Conservation (phyloP, 129 eudicot genomes). For the Oenanthe sinensis region DNA sequence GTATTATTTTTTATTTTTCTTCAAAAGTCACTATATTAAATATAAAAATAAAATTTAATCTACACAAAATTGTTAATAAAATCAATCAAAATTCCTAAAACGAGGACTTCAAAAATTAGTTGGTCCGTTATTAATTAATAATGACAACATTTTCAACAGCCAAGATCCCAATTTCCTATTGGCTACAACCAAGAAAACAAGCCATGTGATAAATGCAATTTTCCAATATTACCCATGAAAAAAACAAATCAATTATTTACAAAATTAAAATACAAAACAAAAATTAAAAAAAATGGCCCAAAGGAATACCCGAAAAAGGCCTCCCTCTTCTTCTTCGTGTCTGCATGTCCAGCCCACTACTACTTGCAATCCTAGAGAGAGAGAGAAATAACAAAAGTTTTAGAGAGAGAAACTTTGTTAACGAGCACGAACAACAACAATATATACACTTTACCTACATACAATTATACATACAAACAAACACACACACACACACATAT, state of each 20-base stretch:
- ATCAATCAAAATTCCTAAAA: too few relatives aligned
- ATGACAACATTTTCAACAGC: too few relatives aligned
- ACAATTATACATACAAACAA: neutral
- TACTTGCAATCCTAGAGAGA: constrained; percentile 38
- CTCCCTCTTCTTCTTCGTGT: constrained; percentile 22
- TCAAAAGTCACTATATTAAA: too few relatives aligned
- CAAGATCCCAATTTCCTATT: too few relatives aligned
- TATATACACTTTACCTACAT: constrained; percentile 12
- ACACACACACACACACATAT: constrained; percentile 14
- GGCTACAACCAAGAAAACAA: too few relatives aligned
- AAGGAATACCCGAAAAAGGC: constrained; percentile 20
- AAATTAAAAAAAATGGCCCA: constrained; percentile 20
- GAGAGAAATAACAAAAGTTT: constrained; percentile 24
- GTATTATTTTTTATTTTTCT: too few relatives aligned
- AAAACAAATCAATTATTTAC: neutral
- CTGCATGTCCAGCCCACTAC: constrained; percentile 73
- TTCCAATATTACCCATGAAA: neutral
- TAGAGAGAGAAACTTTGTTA: constrained; percentile 16
- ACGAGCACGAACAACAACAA: constrained; percentile 36
- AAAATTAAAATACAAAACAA: neutral
- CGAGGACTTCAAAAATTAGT: too few relatives aligned
- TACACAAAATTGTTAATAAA: too few relatives aligned
- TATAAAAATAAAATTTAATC: too few relatives aligned
- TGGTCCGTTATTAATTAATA: too few relatives aligned
- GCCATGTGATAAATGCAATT: too few relatives aligned